phyloP scores from a whole-genome alignment of 106 monocot species.

The Dendrobium officinale region DNA sequence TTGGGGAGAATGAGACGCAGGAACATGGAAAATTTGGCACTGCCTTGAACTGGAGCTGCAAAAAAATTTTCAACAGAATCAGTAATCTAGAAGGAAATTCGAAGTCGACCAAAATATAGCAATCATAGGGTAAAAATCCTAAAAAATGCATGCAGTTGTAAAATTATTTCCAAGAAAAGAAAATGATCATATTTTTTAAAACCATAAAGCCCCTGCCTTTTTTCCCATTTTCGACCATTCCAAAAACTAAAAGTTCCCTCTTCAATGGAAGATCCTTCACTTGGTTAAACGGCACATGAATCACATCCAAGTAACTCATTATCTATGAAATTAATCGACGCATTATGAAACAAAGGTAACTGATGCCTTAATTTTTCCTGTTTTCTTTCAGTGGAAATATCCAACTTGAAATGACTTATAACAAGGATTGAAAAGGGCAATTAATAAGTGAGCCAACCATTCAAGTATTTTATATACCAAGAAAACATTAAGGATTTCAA shows the following conservation, averaged over 20 bases:
- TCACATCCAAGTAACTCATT: background rate
- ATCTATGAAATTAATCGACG: background rate
- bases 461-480: too few relatives aligned
- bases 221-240: background rate
- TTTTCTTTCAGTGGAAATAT: too few relatives aligned
- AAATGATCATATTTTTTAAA: background rate
- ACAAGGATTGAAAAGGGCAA: too few relatives aligned
- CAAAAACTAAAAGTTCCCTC: background rate
- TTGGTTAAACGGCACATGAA: background rate
- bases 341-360: too few relatives aligned
- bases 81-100: background rate
- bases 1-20: slow-evolving; percentile 11
- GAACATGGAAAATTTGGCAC: slow-evolving; percentile 21
- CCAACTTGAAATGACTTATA: too few relatives aligned
- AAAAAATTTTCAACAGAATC: slow-evolving; percentile 4
- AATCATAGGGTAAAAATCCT: background rate
- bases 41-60: slow-evolving; percentile 36
- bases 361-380: too few relatives aligned
- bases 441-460: background rate
- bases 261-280: background rate
- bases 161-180: background rate
- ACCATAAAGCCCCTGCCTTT: background rate
- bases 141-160: background rate
- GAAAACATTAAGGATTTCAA: too few relatives aligned
- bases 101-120: too few relatives aligned